Conservation (phyloP, 2,329 filamentous ascomycete genomes). For the Ramularia collo-cygni region DNA sequence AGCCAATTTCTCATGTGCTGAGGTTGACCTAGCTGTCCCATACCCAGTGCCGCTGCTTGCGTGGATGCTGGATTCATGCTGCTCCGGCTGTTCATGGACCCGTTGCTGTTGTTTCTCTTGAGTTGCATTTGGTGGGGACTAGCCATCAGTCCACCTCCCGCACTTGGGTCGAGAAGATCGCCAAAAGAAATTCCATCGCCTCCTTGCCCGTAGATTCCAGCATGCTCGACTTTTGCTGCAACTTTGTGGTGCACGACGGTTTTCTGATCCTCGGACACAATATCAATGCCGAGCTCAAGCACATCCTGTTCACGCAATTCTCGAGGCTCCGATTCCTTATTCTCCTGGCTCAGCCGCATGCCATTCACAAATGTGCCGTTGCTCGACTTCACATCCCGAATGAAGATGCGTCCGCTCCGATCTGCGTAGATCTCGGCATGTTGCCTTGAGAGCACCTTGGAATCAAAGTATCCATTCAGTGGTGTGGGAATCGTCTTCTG, state of each 20-base stretch:
- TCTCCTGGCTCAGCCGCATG: constrained; percentile 81
- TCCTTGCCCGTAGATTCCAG: constrained; percentile 69
- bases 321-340: constrained; percentile 91
- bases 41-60: constrained; percentile 41
- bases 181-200: constrained; percentile 84
- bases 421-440: constrained; percentile 95
- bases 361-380: constrained; percentile 99
- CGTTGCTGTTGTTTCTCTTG: constrained; percentile 51
- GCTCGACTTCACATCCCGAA: constrained; percentile 94
- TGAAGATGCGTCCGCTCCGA: constrained; percentile 71
- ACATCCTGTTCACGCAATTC: constrained; percentile 88
- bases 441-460: constrained; percentile 91
- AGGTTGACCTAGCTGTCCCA: constrained; percentile 59
- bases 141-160: constrained; percentile 61
- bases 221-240: constrained; percentile 91
- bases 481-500: constrained; percentile 89
- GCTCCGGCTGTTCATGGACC: constrained; percentile 52
- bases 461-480: constrained; percentile 93
- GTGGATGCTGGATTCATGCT: constrained; percentile 49
- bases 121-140: constrained; percentile 57
- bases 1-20: constrained; percentile 76
- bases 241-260: constrained; percentile 98
- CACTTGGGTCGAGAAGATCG: constrained; percentile 67
- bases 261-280: constrained; percentile 97
- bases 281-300: constrained; percentile 92